phyloP scores from a whole-genome alignment of 1,284 basidiomycete genomes.

The Marasmius oreades region DNA sequence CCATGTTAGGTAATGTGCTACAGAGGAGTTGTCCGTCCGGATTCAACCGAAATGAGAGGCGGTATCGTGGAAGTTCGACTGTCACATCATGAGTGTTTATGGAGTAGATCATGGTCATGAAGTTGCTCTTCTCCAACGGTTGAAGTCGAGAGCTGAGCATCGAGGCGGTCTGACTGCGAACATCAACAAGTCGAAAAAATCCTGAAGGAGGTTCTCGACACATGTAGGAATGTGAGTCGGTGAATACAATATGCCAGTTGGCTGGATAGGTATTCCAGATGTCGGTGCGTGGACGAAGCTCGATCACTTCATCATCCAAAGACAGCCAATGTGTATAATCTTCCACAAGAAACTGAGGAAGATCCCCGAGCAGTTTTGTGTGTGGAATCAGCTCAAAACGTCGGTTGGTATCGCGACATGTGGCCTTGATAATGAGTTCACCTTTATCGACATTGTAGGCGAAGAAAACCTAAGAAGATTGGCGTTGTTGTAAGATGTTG shows the following conservation, averaged over 20 bases:
- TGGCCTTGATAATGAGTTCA: conserved; percentile 29
- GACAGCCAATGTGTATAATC: conserved; percentile 39
- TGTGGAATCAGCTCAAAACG: conserved; percentile 35
- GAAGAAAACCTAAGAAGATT: conserved; percentile 28
- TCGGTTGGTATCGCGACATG: conserved; percentile 4
- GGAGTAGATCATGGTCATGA: conserved; percentile 24
- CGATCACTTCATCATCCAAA: conserved; percentile 17
- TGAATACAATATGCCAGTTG: not conserved
- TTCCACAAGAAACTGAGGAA: conserved; percentile 32
- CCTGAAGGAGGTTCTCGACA: not conserved
- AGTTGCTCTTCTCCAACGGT: conserved; percentile 28
- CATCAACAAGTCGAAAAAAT: conserved; percentile 10
- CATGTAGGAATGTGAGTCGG: not conserved
- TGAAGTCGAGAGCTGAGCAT: conserved; percentile 29
- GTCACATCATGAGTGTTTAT: not conserved
- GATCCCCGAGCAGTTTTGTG: conserved; percentile 27
- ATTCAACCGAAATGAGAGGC: conserved; percentile 33
- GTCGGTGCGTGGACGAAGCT: not conserved
- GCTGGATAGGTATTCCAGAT: not conserved
- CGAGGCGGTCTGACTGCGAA: conserved; percentile 27
- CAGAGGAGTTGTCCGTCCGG: conserved; percentile 26
- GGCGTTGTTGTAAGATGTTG: not conserved
- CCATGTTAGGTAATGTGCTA: conserved; percentile 30
- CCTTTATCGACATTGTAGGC: conserved; percentile 16
- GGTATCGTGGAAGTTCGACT: conserved; percentile 30